These are phyloP conservation scores for Aspergillus fijiensis DNA, from an alignment of 2,329 filamentous ascomycete genomes.

Conservation along the genomic window DNA sequence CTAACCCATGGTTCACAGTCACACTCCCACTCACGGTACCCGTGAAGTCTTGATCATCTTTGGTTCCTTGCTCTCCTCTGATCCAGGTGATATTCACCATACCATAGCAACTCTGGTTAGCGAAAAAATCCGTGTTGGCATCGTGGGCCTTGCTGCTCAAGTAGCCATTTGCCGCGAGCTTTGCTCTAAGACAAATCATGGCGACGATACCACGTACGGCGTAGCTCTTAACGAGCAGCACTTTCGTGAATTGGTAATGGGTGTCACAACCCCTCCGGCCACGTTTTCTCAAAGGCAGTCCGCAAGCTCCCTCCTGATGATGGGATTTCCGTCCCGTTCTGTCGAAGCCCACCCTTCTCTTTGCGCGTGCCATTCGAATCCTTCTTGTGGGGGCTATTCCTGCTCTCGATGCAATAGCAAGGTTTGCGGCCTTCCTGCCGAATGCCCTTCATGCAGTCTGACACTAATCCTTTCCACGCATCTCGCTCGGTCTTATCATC, in stretches of 20 bases:
- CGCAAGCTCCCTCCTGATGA: slow-evolving; percentile 72
- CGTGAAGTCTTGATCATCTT: slow-evolving; percentile 90
- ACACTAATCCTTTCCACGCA: slow-evolving; percentile 94
- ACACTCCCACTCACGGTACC: slow-evolving; percentile 90
- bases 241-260: slow-evolving; percentile 84
- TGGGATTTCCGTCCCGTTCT: slow-evolving; percentile 91
- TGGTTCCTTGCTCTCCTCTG: slow-evolving; percentile 83
- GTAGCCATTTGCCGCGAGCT: slow-evolving; percentile 90
- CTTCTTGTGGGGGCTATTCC: slow-evolving; percentile 79
- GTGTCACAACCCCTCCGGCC: slow-evolving; percentile 83
- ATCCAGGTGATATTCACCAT: slow-evolving; percentile 92
- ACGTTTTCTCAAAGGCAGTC: slow-evolving; percentile 61
- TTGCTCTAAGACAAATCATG: slow-evolving; percentile 80
- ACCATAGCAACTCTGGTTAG: slow-evolving; percentile 76
- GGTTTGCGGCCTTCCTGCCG: slow-evolving; percentile 84
- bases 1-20: slow-evolving; percentile 49
- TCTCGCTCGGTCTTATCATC: slow-evolving; percentile 87
- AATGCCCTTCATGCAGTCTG: slow-evolving; percentile 86
- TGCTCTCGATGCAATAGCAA: slow-evolving; percentile 87
- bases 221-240: slow-evolving; percentile 85
- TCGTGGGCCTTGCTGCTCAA: slow-evolving; percentile 88
- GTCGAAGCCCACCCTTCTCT: slow-evolving; percentile 71
- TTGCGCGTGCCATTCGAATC: slow-evolving; percentile 86
- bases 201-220: slow-evolving; percentile 69
- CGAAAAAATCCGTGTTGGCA: slow-evolving; percentile 81